Evolutionary conservation across 2,329 filamentous ascomycete species (phyloP).

Genomic region (Penicillium hesseltinei): DNA sequence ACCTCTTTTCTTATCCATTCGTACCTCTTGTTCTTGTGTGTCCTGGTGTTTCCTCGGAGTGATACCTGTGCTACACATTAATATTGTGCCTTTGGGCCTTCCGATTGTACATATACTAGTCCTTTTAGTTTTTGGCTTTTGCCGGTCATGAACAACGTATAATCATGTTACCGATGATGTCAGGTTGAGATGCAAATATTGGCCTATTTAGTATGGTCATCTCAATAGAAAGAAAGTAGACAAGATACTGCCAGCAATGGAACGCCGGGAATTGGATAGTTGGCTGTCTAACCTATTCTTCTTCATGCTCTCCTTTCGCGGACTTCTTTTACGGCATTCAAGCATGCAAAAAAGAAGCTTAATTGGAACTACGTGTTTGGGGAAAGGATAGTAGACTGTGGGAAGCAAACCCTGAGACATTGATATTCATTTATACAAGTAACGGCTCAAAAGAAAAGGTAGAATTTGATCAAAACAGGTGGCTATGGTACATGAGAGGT

Average conservation of each 20-base stretch:
- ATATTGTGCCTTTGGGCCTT: neutral
- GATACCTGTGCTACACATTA: conserved; percentile 7
- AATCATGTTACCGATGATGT: neutral
- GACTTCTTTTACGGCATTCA: neutral
- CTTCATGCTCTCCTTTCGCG: neutral
- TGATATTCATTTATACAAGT: conserved; percentile 8
- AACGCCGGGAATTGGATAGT: neutral
- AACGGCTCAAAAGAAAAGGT: neutral
- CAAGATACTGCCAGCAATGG: neutral
- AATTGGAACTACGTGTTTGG: neutral
- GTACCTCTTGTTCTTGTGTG: conserved; percentile 1
- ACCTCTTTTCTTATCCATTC: neutral
- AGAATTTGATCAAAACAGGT: conserved; percentile 8
- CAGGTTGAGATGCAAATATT: neutral
- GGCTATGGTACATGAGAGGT: conserved; percentile 15
- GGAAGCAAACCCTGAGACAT: neutral
- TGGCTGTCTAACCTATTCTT: too few species aligned
- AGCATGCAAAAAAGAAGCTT: neutral
- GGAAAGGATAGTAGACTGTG: neutral
- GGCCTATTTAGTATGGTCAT: neutral
- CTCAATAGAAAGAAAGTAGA: neutral
- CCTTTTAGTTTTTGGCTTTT: neutral
- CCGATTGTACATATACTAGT: conserved; percentile 7
- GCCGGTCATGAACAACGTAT: neutral
- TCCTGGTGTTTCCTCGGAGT: neutral